Conservation (phyloP, 805 yeast genomes). For the Metschnikowia peoriensis region DNA sequence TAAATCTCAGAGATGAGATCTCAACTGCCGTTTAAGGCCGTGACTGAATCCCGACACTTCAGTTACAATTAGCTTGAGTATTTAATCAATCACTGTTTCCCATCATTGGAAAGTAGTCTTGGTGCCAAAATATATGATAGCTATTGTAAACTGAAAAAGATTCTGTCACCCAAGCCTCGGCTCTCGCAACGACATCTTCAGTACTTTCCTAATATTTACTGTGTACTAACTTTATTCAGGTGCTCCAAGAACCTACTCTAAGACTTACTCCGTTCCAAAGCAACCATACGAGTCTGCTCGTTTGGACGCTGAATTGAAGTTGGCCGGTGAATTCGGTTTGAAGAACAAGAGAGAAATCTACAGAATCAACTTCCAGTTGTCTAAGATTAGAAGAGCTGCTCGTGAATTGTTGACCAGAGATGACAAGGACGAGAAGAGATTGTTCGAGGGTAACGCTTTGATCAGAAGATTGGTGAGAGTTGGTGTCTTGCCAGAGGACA, state of each 20-base stretch:
- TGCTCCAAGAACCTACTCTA: slow-evolving; percentile 99
- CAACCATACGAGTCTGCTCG: slow-evolving; percentile 99
- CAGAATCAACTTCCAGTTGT: slow-evolving; percentile 99
- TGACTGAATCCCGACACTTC: slow-evolving; percentile 91
- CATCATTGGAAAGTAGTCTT: background rate
- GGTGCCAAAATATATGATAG: background rate
- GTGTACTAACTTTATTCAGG: slow-evolving; percentile 44
- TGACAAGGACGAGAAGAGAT: slow-evolving; percentile 99
- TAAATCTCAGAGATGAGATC: background rate
- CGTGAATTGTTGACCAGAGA: slow-evolving; percentile 99
- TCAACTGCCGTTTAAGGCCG: slow-evolving; percentile 28
- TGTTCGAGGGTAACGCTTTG: slow-evolving; percentile 99
- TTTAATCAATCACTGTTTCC: background rate
- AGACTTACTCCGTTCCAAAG: slow-evolving; percentile 99
- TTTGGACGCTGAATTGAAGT: slow-evolving; percentile 98
- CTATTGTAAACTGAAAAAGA: slow-evolving; percentile 8
- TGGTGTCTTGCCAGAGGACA: slow-evolving; percentile 98
- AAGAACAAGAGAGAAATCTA: slow-evolving; percentile 99
- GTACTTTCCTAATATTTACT: background rate
- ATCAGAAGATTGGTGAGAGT: slow-evolving; percentile 98
- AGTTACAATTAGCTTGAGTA: slow-evolving; percentile 41
- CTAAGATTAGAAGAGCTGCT: slow-evolving; percentile 99
- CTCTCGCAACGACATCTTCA: background rate
- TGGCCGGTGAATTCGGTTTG: slow-evolving; percentile 99
- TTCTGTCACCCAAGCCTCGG: no score